phyloP scores from a whole-genome alignment of 1,139 yeast genomes.

The Kodamaea anthophila region DNA sequence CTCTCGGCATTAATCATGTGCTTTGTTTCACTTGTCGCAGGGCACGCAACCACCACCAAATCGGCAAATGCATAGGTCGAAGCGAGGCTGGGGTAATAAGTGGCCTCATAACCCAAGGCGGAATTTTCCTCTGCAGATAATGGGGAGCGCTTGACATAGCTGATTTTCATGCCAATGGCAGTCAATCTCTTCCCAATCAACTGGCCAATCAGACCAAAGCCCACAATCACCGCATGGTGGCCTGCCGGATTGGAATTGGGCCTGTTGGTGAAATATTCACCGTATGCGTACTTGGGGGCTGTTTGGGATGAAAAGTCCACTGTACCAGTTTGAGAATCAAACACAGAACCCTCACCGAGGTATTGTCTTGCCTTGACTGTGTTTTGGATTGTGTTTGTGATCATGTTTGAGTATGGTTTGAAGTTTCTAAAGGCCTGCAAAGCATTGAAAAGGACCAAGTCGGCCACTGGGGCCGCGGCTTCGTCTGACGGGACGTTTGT shows the following conservation, averaged over 20 bases:
- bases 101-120: constrained; percentile 38
- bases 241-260: constrained; percentile 46
- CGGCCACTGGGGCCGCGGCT: constrained; percentile 73
- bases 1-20: constrained; percentile 14
- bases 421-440: constrained; percentile 60
- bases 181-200: constrained; percentile 53
- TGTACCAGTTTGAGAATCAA: constrained; percentile 32
- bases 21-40: constrained; percentile 19
- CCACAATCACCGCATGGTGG: constrained; percentile 62
- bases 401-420: constrained; percentile 39
- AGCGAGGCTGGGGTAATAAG: constrained; percentile 26
- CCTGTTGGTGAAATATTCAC: constrained; percentile 36
- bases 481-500: constrained; percentile 62
- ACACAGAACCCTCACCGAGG: constrained; percentile 27
- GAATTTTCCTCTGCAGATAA: constrained; percentile 33
- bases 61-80: constrained; percentile 16
- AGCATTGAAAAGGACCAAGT: constrained; percentile 56
- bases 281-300: constrained; percentile 34
- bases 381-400: constrained; percentile 25
- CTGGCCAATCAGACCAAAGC: constrained; percentile 75
- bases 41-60: constrained; percentile 22
- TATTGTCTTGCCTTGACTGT: constrained; percentile 38
- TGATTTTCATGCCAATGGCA: constrained; percentile 60
- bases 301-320: constrained; percentile 15
- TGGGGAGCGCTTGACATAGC: constrained; percentile 53